A percentile compares a stretch with the other conserved stretches of the same genome.
These are phyloP conservation scores for Daldinia grandis DNA, from an alignment of 495 filamentous ascomycete species.

Conservation along the genomic window DNA sequence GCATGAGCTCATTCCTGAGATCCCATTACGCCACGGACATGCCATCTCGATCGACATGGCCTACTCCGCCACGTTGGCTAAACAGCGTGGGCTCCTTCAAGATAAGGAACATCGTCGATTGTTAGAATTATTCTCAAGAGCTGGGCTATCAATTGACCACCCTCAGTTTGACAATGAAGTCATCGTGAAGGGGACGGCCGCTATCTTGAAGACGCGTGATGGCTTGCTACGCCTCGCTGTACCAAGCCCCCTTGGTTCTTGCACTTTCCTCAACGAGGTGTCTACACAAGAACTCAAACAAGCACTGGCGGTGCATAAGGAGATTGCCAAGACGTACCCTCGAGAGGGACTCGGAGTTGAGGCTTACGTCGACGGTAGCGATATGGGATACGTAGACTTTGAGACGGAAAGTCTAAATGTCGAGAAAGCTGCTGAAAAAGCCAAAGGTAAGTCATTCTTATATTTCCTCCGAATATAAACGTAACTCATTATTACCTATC, in stretches of 20 bases:
- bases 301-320: constrained; percentile 63
- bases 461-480: background rate
- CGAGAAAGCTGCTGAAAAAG: constrained; percentile 16
- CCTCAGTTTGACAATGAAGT: constrained; percentile 65
- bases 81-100: constrained; percentile 58
- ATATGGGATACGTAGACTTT: constrained; percentile 57
- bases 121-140: constrained; percentile 66
- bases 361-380: constrained; percentile 67
- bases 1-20: constrained; percentile 67
- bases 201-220: constrained; percentile 70
- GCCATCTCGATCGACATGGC: constrained; percentile 75
- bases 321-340: constrained; percentile 61
- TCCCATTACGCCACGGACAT: constrained; percentile 69
- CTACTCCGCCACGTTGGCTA: constrained; percentile 68
- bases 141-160: constrained; percentile 70
- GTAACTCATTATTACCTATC: no score
- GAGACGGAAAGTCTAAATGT: constrained; percentile 29
- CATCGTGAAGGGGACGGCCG: constrained; percentile 65
- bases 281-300: constrained; percentile 56
- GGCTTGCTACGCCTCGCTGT: constrained; percentile 67
- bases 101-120: constrained; percentile 63
- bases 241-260: constrained; percentile 63
- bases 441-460: constrained; percentile 14
- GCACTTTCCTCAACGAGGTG: constrained; percentile 68
- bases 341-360: constrained; percentile 66